These are phyloP conservation scores for Calvatia gigantea DNA, from an alignment of 768 basidiomycete species.

Conservation along the genomic window DNA sequence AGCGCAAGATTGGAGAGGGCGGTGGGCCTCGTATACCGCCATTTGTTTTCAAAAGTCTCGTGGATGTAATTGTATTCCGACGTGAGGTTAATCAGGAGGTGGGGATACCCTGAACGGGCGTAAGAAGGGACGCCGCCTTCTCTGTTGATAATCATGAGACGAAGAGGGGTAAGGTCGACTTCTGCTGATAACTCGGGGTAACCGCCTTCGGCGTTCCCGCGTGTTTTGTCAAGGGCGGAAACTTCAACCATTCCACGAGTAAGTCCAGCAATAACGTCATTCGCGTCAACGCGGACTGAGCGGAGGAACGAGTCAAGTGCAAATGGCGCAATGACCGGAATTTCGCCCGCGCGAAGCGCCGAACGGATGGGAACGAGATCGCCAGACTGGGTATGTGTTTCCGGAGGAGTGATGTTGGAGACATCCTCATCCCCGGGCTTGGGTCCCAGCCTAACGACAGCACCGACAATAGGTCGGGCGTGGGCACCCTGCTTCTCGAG, in stretches of 20 bases:
- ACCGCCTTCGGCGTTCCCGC: conserved; percentile 29
- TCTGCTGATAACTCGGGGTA: conserved; percentile 42
- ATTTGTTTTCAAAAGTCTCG: conserved; percentile 75
- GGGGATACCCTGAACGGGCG: conserved; percentile 90
- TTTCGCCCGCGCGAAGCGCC: conserved; percentile 90
- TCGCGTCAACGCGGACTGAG: conserved; percentile 79
- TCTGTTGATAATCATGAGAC: conserved; percentile 95
- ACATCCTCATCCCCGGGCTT: conserved; percentile 47
- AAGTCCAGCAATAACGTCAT: conserved; percentile 86
- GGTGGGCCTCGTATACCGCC: conserved; percentile 78
- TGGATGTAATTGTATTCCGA: conserved; percentile 86
- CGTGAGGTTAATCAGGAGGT: conserved; percentile 90
- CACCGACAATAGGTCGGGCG: conserved; percentile 85
- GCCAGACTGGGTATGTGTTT: conserved; percentile 75
- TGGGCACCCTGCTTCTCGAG: conserved; percentile 84
- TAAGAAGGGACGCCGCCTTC: conserved; percentile 98
- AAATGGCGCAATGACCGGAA: conserved; percentile 92
- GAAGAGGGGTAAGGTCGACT: conserved; percentile 85
- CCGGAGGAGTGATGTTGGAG: conserved; percentile 41
- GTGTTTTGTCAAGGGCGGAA: conserved; percentile 28
- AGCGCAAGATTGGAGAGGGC: conserved; percentile 83
- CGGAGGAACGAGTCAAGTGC: conserved; percentile 90
- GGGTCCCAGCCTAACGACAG: conserved; percentile 81
- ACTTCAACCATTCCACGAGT: conserved; percentile 80
- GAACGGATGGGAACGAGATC: conserved; percentile 85